Evolutionary conservation across 2,329 filamentous ascomycete genomes (phyloP), one percentile per base, ranked within the genome.

Genomic region (Chaetomium olivaceum): DNA sequence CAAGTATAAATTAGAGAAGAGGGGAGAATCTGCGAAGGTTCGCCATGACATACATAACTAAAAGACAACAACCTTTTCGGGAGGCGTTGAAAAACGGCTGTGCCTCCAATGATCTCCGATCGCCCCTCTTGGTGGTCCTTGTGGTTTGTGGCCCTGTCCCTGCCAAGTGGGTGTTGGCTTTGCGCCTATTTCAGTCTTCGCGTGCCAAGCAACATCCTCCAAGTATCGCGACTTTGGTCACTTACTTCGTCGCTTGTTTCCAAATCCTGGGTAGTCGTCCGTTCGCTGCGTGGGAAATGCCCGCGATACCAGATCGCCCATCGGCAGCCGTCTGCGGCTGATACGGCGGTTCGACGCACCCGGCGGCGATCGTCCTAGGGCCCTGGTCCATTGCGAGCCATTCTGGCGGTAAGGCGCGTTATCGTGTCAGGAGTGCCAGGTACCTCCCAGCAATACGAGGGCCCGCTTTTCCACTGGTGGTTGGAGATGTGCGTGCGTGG

Each of bases 401-500:
- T 14, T 23, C 65, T 60, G 63, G 55, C 59, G 64, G 58, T 58
- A 67, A 66, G 56, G 48, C 55, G 25, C 39, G 58, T 56, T 62
- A 43, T 68, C 58, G 61, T 55, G 25, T 55, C 56, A 27, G 52
- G 25, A n/a, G 60, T 62, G 33, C 59, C 33, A 23, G 43, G 57
- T 46, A 63, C 62, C 19, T 33, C 14, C 19, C 11, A 55, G 36
- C 33, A 65, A 69, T 69, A 69, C 67, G 67, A 69, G 67, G 61
- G 14, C 58, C 65, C 67, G 57, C 67, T 63, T 61, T 65, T 65
- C 33, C 39, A 55, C 29, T 64, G 52, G 63, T 16, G 23, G 16
- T 59, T 62, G 33, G 33, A 36, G 33, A 39, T n/a, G 27, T 60
- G 60, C 21, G n/a, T 68, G 67, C 67, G 67, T 69, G 67, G 67